Conservation (phyloP, 306 rosid species). For the Prunus davidiana region DNA sequence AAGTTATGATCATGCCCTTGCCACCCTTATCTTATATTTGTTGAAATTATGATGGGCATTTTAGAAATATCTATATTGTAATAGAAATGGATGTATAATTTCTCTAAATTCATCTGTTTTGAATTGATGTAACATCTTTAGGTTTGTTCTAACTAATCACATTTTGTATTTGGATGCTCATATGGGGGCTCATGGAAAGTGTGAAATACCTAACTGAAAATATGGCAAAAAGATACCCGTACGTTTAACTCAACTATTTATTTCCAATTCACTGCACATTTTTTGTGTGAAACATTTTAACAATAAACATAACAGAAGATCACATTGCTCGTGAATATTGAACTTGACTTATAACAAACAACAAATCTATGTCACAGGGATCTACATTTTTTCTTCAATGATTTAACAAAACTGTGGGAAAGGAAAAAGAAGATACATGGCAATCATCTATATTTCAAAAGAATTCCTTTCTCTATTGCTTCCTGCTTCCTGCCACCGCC, state of each 20-base stretch:
- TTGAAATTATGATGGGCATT: too few relatives aligned
- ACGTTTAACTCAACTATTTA: not conserved
- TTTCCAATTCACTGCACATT: constrained; percentile 46
- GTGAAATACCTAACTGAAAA: not conserved
- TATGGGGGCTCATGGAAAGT: not conserved
- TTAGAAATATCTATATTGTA: too few relatives aligned
- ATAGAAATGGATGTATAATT: too few relatives aligned
- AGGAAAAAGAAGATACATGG: constrained; percentile 22
- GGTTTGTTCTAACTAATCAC: not conserved
- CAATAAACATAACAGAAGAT: not conserved
- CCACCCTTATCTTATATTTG: too few relatives aligned
- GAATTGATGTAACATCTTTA: not conserved
- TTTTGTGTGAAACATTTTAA: not conserved
- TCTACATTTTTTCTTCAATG: constrained; percentile 40
- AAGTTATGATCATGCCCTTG: too few relatives aligned
- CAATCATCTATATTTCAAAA: constrained; percentile 22
- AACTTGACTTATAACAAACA: constrained; percentile 38
- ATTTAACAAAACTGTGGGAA: constrained; percentile 35
- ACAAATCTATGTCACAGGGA: constrained; percentile 28
- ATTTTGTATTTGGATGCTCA: not conserved
- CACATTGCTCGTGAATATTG: constrained; percentile 22
- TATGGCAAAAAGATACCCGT: not conserved
- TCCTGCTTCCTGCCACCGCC: constrained; percentile 27
- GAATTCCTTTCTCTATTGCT: constrained; percentile 32
- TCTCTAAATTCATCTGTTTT: not conserved